These are phyloP conservation scores for Kuraishia floccosa DNA, from an alignment of 805 yeast species.

Conservation along the genomic window DNA sequence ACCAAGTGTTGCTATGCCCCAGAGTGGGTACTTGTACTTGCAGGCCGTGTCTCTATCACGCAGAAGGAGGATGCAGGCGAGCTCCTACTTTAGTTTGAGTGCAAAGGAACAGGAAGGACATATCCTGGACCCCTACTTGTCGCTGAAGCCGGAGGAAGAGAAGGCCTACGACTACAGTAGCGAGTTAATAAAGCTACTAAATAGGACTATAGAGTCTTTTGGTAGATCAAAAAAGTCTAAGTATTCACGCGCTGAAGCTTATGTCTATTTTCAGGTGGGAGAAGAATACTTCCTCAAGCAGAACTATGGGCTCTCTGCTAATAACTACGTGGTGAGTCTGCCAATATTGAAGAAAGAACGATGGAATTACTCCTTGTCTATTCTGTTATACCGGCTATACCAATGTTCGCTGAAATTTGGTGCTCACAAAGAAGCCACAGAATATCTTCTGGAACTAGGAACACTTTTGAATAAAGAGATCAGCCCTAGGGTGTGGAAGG, in stretches of 20 bases:
- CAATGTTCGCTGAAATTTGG: conserved; percentile 22
- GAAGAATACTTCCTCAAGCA: conserved; percentile 24
- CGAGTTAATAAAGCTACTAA: conserved; percentile 17
- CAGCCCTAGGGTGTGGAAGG: neutral
- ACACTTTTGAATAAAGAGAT: conserved; percentile 8
- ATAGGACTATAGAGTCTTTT: conserved; percentile 23
- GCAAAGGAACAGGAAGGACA: neutral
- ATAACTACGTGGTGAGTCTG: conserved; percentile 25
- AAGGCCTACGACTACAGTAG: conserved; percentile 8
- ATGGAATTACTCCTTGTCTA: conserved; percentile 25
- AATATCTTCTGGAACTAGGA: conserved; percentile 20
- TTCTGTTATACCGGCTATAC: conserved; percentile 23
- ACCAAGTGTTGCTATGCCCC: conserved; percentile 21
- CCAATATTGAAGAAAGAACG: conserved; percentile 24
- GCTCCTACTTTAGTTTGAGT: neutral
- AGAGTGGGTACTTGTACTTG: conserved; percentile 28
- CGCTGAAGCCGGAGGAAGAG: conserved; percentile 14
- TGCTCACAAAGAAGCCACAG: conserved; percentile 19
- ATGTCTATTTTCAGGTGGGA: conserved; percentile 37
- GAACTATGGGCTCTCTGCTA: conserved; percentile 28
- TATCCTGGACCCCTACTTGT: conserved; percentile 14
- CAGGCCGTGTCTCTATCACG: conserved; percentile 22
- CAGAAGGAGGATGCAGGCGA: conserved; percentile 11
- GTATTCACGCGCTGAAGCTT: conserved; percentile 27
- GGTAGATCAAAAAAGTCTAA: conserved; percentile 19